Evolutionary conservation across 1,139 yeast species (phyloP), one percentile per base, ranked within the genome.

Genomic region (Nakaseomyces glabratus): DNA sequence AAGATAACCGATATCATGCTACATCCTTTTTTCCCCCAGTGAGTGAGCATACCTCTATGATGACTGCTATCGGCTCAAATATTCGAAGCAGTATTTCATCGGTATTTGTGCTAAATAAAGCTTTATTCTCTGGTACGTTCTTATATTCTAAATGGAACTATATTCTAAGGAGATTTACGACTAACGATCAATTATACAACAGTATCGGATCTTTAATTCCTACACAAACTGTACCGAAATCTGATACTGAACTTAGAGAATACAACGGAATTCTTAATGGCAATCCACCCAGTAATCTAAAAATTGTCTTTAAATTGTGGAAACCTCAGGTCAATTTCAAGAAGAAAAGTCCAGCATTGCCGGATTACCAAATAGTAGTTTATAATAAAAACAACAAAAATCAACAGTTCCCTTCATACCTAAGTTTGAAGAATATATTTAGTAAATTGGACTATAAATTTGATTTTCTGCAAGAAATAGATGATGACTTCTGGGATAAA

Each of bases 311-410:
- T 48, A 69, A 81, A 48, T 84, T 84, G 1, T 88, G 96, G 96
- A 86, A 82, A 55, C 97, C 97, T 0, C 64, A 69, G 2, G 71
- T 79, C 0, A 58, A 56, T 7, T 88, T 82, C 58, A 76, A 76
- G 38, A 86, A 86, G 50, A 76, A 74, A 28, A 52, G 55, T 20
- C 86, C 88, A 0, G 81, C 84, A 0, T 44, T 52, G 1, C 94
- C 96, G 1, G 90, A 88, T 54, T 88, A 74, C 50, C 85, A 79
- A 44, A 58, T 88, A 1, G 66, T 73, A 2, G 74, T 85, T 0
- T 63, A 72, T 4, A 71, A 75, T 40, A 70, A 80, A 1, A 65
- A 69, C 16, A 56, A 58, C 8, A 47, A 34, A 10, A 24, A 28
- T 4, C 39, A 60, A 7, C 53, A 56, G 9, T 69, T 84, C 46